Evolutionary conservation across 1,139 yeast species (phyloP), one percentile per base, ranked within the genome.

Genomic region (Pneumocystis carinii): DNA sequence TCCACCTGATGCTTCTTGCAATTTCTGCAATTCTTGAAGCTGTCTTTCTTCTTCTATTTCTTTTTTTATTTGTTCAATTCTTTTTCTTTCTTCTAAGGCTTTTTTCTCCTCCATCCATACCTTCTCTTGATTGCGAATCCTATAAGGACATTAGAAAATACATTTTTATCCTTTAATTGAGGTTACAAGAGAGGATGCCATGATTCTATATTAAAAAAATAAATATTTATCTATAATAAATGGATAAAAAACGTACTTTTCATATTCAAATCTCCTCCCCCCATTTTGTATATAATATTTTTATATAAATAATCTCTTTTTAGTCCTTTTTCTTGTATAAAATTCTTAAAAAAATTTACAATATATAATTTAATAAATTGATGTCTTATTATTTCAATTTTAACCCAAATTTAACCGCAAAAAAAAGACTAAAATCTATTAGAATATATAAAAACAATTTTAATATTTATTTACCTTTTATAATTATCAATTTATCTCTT

Each of bases 21-120:
- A 73, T 38, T 77, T 79, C 64, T 79, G 73, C 59, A 87, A 75
- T 67, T 86, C 85, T 61, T 80, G 77, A 61, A 83, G 78, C 67
- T 87, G 89, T 57, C 82, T 77, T 68, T 87, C 90, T 63, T 81
- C 79, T 41, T 78, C 78, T 56, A 85, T 78, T 71, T 88, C 96
- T 64, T 79, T 77, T 66, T 83, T 83, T 59, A 86, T 77, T 69
- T 85, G 85, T 66, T 83, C 79, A 58, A 85, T 83, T 70, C 81
- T 81, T 69, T 83, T 81, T 64, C 85, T 81, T 71, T 89, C 95
- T 38, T 82, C 81, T 10, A 89, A 76, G 29, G 87, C 84, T 62
- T 85, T 85, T 70, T 89, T 90, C 71, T 92, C 97, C 64, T 78
- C 80, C 69, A 84, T 79, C 95, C 95, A 87, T 41, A 90, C 92